Evolutionary conservation across 2,329 filamentous ascomycete species (phyloP).

Genomic region (Aspergillus tanneri): DNA sequence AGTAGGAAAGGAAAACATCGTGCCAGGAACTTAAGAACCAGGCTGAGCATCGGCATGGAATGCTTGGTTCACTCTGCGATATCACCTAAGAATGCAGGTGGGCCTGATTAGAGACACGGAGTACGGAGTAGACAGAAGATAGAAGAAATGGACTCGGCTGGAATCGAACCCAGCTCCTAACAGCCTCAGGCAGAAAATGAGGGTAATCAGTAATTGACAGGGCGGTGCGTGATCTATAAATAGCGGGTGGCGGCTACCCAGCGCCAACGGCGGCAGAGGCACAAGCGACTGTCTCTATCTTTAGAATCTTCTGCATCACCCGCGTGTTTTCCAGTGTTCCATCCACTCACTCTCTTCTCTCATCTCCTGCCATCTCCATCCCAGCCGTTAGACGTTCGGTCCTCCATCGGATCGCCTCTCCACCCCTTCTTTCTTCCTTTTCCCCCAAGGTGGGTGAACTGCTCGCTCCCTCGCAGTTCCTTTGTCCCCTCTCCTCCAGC

Average conservation of each 20-base stretch:
- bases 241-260: slow-evolving; percentile 4
- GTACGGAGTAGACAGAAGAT: too few relatives aligned
- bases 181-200: too few relatives aligned
- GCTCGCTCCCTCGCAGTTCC: neutral
- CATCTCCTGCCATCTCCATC: slow-evolving; percentile 19
- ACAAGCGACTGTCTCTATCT: slow-evolving; percentile 25
- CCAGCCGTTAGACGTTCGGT: slow-evolving; percentile 6
- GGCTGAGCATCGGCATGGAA: too few relatives aligned
- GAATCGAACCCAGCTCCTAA: too few relatives aligned
- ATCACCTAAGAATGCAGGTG: too few relatives aligned
- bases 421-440: neutral
- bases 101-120: too few relatives aligned
- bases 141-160: too few relatives aligned
- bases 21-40: too few relatives aligned
- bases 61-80: too few relatives aligned
- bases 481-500: neutral
- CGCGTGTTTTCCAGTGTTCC: slow-evolving; percentile 23
- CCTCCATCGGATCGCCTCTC: slow-evolving; percentile 3
- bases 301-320: slow-evolving; percentile 35
- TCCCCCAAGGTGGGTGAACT: neutral
- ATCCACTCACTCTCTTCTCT: slow-evolving; percentile 16
- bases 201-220: too few relatives aligned
- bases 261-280: slow-evolving; percentile 1
- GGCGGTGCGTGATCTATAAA: neutral
- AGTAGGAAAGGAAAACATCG: too few relatives aligned